Evolutionary conservation across 2,329 filamentous ascomycete genomes (phyloP).

Genomic region (Amauroascus niger): DNA sequence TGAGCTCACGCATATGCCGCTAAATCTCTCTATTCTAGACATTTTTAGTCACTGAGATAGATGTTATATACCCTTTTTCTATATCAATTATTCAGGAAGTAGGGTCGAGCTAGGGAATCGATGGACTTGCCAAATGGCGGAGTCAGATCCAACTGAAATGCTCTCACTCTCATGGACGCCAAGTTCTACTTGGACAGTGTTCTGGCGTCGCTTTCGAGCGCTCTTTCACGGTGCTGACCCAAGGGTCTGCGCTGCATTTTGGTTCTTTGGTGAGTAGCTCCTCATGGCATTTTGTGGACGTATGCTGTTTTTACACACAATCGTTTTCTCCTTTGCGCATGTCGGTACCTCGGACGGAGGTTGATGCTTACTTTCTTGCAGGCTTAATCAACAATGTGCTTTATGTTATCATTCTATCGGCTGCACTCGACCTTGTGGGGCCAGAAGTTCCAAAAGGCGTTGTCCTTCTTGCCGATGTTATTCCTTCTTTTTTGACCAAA

Average conservation of each 20-base stretch:
- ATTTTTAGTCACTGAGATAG: neutral
- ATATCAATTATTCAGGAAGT: neutral
- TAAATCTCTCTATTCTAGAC: too few species aligned
- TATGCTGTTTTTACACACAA: neutral
- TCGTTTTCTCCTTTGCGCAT: neutral
- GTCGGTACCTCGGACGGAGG: neutral
- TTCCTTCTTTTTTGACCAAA: constrained; percentile 82
- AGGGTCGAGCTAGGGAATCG: neutral
- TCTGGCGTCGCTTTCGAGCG: constrained; percentile 54
- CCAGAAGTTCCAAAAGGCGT: constrained; percentile 76
- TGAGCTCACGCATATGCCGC: neutral
- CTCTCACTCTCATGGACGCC: constrained; percentile 50
- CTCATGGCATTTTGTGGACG: neutral
- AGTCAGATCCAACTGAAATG: constrained; percentile 19
- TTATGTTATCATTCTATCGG: constrained; percentile 92
- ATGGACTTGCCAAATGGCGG: constrained; percentile 1
- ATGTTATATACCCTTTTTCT: neutral
- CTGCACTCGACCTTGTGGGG: constrained; percentile 89
- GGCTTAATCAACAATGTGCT: constrained; percentile 94
- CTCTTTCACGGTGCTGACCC: constrained; percentile 59
- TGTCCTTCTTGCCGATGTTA: constrained; percentile 84
- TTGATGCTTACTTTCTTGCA: constrained; percentile 28
- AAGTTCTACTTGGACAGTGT: constrained; percentile 62
- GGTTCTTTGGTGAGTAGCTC: constrained; percentile 72
- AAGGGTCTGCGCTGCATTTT: constrained; percentile 71